Percentiles rank a stretch among this genome's conserved stretches.
phyloP scores from a whole-genome alignment of 768 basidiomycete genomes.

The Fomitopsis serialis region DNA sequence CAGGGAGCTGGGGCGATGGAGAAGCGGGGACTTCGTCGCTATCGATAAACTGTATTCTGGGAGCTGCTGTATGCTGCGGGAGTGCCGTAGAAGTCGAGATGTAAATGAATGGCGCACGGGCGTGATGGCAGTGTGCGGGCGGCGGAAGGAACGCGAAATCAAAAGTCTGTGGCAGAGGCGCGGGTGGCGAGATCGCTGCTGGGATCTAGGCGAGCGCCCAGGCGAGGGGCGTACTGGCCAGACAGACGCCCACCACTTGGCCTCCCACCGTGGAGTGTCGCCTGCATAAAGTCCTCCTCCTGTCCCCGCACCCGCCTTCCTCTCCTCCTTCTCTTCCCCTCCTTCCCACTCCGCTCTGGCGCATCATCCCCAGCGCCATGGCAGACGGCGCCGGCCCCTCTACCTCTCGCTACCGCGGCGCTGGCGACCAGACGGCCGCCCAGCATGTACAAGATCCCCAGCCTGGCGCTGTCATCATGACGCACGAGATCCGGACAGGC shows the following conservation, averaged over 20 bases:
- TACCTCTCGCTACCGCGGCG: conserved; percentile 9
- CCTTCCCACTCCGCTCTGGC: conserved; percentile 3
- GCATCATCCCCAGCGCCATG: conserved; percentile 13
- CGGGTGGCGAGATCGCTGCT: background rate
- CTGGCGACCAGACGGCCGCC: conserved; percentile 13
- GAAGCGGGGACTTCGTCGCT: conserved; percentile 14
- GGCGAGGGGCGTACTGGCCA: background rate
- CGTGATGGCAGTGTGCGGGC: background rate
- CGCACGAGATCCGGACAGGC: conserved; percentile 26
- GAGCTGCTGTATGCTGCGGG: background rate
- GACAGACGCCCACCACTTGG: background rate
- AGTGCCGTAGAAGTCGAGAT: background rate
- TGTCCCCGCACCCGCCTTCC: background rate
- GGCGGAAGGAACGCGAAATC: background rate
- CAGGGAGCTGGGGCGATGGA: background rate
- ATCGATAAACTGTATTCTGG: conserved; percentile 7
- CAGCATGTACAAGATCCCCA: conserved; percentile 13
- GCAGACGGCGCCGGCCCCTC: conserved; percentile 14
- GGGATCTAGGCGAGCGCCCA: background rate
- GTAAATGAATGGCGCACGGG: background rate
- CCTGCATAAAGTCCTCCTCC: conserved; percentile 8
- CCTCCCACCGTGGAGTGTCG: conserved; percentile 7
- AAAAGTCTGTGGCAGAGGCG: background rate
- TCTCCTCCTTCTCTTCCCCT: conserved; percentile 4
- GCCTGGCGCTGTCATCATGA: conserved; percentile 45